Conservation (phyloP, 352 stramenopile genomes). For the Phytophthora hibernalis region DNA sequence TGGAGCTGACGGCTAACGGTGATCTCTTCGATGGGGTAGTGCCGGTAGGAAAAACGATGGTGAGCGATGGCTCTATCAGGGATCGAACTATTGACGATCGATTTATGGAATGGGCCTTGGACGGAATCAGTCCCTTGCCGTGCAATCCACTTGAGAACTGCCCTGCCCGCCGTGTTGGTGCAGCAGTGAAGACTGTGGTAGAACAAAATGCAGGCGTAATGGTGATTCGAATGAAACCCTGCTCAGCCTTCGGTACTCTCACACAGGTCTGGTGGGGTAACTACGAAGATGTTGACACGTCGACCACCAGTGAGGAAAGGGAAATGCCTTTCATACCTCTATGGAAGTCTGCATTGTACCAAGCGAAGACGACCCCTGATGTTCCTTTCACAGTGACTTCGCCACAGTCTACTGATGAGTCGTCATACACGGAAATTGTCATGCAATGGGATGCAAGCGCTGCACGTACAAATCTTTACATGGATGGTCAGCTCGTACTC, state of each 20-base stretch:
- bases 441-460: constrained; percentile 73
- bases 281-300: constrained; percentile 33
- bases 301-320: constrained; percentile 20
- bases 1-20: constrained; percentile 59
- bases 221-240: constrained; percentile 57
- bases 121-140: constrained; percentile 48
- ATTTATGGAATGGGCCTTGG: constrained; percentile 63
- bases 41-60: constrained; percentile 45
- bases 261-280: constrained; percentile 73
- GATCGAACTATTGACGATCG: constrained; percentile 47
- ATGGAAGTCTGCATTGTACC: constrained; percentile 67
- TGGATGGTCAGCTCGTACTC: constrained; percentile 57
- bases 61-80: constrained; percentile 19
- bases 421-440: constrained; percentile 50
- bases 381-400: constrained; percentile 36
- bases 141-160: constrained; percentile 54
- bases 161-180: constrained; percentile 56
- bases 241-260: constrained; percentile 56
- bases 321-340: constrained; percentile 58
- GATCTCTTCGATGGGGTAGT: constrained; percentile 49
- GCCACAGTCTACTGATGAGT: constrained; percentile 1
- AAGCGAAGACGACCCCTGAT: constrained; percentile 51
- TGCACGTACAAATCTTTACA: constrained; percentile 67
- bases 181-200: constrained; percentile 53
- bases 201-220: constrained; percentile 58